Evolutionary conservation across 139 green algal genomes (phyloP).

Genomic region (Marvania coccoides): DNA sequence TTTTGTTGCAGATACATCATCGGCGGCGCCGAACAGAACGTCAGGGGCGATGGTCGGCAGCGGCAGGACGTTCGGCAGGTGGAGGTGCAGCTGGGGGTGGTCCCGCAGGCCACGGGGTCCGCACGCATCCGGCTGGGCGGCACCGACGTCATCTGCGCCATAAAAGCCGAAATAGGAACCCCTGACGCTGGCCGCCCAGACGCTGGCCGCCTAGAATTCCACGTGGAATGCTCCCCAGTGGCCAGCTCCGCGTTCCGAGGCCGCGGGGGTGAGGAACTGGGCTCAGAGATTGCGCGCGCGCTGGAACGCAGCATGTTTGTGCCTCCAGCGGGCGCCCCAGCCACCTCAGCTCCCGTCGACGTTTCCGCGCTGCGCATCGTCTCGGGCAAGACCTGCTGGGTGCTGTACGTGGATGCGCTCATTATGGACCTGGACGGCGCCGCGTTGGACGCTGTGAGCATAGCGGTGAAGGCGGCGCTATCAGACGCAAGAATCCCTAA

Average conservation of each 20-base stretch:
- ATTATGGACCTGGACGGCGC: constrained; percentile 77
- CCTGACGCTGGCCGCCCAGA: constrained; percentile 34
- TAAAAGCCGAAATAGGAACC: constrained; percentile 61
- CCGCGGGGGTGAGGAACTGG: constrained; percentile 54
- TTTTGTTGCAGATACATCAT: no score
- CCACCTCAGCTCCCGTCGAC: constrained; percentile 21
- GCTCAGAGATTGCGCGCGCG: constrained; percentile 37
- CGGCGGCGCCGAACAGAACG: constrained; percentile 12
- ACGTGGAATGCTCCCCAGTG: constrained; percentile 70
- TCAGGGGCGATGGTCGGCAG: constrained; percentile 54
- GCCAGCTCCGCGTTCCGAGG: constrained; percentile 68
- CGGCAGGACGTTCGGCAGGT: constrained; percentile 45
- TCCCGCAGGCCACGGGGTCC: constrained; percentile 73
- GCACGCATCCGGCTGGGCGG: constrained; percentile 54
- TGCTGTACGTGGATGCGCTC: constrained; percentile 73
- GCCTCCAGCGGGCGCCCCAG: background rate
- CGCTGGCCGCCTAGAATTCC: constrained; percentile 48
- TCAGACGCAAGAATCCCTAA: background rate
- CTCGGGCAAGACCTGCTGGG: constrained; percentile 70
- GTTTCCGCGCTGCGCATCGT: constrained; percentile 61
- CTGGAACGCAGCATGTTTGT: constrained; percentile 43
- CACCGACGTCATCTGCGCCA: constrained; percentile 73
- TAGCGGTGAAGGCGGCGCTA: constrained; percentile 44
- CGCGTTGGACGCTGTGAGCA: constrained; percentile 64
- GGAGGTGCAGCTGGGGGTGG: constrained; percentile 53